Base-by-base conservation (phyloP, 257 asterid species). In the Solanum gracilifrons region DNA sequence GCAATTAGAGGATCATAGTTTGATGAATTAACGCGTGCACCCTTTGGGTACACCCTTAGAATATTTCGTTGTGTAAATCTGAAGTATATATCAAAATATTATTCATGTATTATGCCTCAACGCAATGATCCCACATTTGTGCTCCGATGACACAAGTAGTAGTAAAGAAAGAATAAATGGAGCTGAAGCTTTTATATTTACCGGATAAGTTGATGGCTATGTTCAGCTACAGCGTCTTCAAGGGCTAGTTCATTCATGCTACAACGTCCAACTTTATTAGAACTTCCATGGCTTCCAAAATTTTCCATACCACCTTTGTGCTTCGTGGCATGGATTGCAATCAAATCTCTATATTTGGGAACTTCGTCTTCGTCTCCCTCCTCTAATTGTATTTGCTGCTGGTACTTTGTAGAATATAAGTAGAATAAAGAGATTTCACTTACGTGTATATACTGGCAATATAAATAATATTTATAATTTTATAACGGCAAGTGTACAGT, bases 291-390 rank as follows among this genome's bases (percentile, higher is more conserved):
- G 43, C 33, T 82, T 31, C 82, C 83, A 37, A 87, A 88, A 58
- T 73, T 80, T 33, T 39, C 32, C 55, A 85, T 25, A n/a, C 88
- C 13, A n/a, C 87, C 88, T 64, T 58, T 87, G 69, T 73, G 86
- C 58, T 89, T 89, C 9, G 87, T 85, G 18, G 91, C 91, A 72
- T 85, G 90, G 86, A 89, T 89, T 23, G 90, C 85, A 79, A 89
- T 89, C 27, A 89, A 39, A 62, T 31, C 60, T 79, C 62, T 87
- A 80, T 89, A 89, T 74, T 82, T 89, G 33, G 82, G 86, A 41
- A 64, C 66, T 33, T 82, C 79, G 1, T 86, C 87, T 13, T 88
- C 82, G 1, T 86, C 18, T 5, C 43, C 39, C 33, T 55, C 88
- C 66, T 86, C 89, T 69, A 86, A 46, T 21, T 58, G n/a, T 25